These are phyloP conservation scores for Diddensiella santjacobensis DNA, from an alignment of 805 yeast genomes.

Conservation along the genomic window DNA sequence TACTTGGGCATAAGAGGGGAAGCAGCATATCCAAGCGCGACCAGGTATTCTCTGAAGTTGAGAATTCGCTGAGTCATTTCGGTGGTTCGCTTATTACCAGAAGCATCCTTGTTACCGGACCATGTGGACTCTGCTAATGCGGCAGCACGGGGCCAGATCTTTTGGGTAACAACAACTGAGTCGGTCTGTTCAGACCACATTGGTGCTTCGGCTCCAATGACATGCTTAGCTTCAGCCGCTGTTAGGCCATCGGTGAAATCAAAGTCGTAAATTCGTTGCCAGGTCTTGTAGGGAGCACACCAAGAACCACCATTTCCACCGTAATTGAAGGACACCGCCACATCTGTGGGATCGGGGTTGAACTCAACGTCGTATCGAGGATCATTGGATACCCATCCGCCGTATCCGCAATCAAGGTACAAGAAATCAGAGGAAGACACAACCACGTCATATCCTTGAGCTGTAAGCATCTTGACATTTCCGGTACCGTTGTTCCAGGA, in stretches of 20 bases:
- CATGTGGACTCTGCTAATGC: conserved; percentile 41
- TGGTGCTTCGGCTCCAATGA: conserved; percentile 41
- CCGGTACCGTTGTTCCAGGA: conserved; percentile 32
- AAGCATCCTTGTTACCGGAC: conserved; percentile 38
- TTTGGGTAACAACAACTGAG: conserved; percentile 30
- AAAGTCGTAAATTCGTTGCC: conserved; percentile 41
- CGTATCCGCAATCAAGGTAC: conserved; percentile 43
- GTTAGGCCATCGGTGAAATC: conserved; percentile 37
- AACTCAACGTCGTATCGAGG: conserved; percentile 31
- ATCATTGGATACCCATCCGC: conserved; percentile 39
- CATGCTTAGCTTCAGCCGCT: conserved; percentile 29
- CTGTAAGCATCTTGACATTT: conserved; percentile 32
- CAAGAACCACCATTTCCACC: conserved; percentile 38
- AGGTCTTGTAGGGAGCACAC: conserved; percentile 44
- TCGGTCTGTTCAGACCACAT: conserved; percentile 42
- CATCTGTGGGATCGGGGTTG: conserved; percentile 19
- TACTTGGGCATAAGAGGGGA: conserved; percentile 38
- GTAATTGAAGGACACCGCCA: conserved; percentile 31
- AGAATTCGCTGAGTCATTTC: conserved; percentile 36
- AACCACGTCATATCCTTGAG: conserved; percentile 39
- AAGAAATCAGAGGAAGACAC: conserved; percentile 35
- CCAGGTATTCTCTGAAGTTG: conserved; percentile 40
- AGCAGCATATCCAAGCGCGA: conserved; percentile 35
- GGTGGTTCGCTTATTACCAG: conserved; percentile 33
- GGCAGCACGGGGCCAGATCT: conserved; percentile 42